Conservation (phyloP, 2,329 filamentous ascomycete genomes). For the Penicillium aurantiogriseum region DNA sequence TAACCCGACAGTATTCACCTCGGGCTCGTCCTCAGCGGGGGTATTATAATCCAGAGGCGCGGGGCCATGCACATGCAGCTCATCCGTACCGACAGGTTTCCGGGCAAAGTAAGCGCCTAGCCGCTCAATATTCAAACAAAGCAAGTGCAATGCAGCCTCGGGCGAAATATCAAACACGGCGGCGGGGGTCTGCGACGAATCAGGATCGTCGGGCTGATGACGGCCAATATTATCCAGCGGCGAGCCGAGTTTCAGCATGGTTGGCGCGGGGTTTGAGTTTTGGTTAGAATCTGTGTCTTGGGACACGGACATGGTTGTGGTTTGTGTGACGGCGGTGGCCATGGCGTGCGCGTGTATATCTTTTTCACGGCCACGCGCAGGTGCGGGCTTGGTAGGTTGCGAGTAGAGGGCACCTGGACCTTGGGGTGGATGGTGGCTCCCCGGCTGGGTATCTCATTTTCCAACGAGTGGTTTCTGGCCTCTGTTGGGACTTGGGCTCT, state of each 20-base stretch:
- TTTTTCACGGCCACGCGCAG: slow-evolving; percentile 25
- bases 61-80: slow-evolving; percentile 49
- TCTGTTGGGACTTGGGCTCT: slow-evolving; percentile 3
- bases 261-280: slow-evolving; percentile 9
- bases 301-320: slow-evolving; percentile 7
- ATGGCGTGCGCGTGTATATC: not conserved
- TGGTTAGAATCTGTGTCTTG: not conserved
- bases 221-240: not conserved
- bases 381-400: slow-evolving; percentile 9
- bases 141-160: slow-evolving; percentile 71
- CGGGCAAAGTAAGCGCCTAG: slow-evolving; percentile 61
- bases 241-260: slow-evolving; percentile 18
- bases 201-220: not conserved
- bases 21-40: slow-evolving; percentile 23
- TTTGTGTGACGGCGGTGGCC: slow-evolving; percentile 19
- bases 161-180: slow-evolving; percentile 67
- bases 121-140: slow-evolving; percentile 67
- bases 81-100: slow-evolving; percentile 7
- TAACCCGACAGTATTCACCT: slow-evolving; percentile 31
- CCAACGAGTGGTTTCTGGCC: slow-evolving; percentile 20
- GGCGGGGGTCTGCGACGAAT: slow-evolving; percentile 4
- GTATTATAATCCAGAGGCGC: slow-evolving; percentile 29
- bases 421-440: slow-evolving; percentile 25
- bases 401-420: slow-evolving; percentile 24
- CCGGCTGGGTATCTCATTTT: slow-evolving; percentile 35